phyloP scores from a whole-genome alignment of 768 basidiomycete species.

The Tulasnella sp. region DNA sequence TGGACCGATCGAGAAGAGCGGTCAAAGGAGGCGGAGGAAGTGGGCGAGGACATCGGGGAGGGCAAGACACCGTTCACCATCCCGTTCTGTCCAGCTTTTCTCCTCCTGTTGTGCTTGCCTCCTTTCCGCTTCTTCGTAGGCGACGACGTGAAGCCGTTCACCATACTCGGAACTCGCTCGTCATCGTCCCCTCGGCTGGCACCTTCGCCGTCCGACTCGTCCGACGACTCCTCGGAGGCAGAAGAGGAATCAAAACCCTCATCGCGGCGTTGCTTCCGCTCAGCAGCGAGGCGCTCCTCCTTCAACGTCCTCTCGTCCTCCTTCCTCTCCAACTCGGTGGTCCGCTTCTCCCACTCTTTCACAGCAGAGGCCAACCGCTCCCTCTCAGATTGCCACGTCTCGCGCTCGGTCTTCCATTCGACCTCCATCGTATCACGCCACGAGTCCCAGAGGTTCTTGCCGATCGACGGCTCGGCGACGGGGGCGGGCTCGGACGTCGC shows the following conservation, averaged over 20 bases:
- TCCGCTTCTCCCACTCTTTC: constrained; percentile 71
- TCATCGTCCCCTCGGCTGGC: not conserved
- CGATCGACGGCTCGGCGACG: constrained; percentile 44
- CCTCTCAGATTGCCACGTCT: constrained; percentile 77
- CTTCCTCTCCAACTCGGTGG: constrained; percentile 32
- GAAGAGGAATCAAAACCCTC: not conserved
- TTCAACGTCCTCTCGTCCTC: constrained; percentile 32
- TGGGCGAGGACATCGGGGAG: constrained; percentile 20
- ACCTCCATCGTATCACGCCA: constrained; percentile 78
- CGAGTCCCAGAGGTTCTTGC: constrained; percentile 35
- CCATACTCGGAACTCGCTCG: constrained; percentile 11
- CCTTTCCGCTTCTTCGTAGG: not conserved
- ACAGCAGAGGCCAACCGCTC: constrained; percentile 63
- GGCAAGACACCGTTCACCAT: constrained; percentile 9
- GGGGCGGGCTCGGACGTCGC: constrained; percentile 26
- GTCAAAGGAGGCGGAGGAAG: constrained; percentile 16
- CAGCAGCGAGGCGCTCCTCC: constrained; percentile 5
- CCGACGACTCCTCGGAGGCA: not conserved
- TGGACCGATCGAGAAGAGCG: constrained; percentile 4
- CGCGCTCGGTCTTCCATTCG: constrained; percentile 66
- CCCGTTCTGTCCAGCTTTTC: not conserved
- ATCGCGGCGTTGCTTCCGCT: not conserved
- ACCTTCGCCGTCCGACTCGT: constrained; percentile 10
- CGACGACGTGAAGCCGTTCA: constrained; percentile 1
- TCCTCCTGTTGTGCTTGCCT: not conserved